Conservation (phyloP, 768 basidiomycete species). For the Serendipita vermifera region DNA sequence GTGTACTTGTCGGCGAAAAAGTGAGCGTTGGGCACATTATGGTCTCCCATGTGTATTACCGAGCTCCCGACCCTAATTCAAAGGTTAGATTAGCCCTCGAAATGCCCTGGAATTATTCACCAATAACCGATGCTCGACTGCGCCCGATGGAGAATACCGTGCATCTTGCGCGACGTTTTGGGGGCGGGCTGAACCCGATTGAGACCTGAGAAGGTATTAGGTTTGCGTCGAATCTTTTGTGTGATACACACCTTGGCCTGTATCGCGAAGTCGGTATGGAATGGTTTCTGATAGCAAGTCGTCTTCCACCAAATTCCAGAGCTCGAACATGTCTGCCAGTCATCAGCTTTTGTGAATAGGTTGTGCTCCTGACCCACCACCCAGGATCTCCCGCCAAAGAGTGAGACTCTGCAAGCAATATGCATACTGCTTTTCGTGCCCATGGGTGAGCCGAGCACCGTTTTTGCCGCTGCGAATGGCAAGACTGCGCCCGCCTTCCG, state of each 20-base stretch:
- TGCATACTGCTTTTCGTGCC: slow-evolving; percentile 72
- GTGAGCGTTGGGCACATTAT: slow-evolving; percentile 69
- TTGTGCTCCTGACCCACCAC: slow-evolving; percentile 36
- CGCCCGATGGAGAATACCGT: slow-evolving; percentile 69
- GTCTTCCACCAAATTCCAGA: slow-evolving; percentile 71
- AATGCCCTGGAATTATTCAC: too few relatives aligned
- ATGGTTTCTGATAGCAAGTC: slow-evolving; percentile 66
- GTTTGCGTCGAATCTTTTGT: not conserved
- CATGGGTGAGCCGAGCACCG: slow-evolving; percentile 70
- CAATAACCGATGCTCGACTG: slow-evolving; percentile 69
- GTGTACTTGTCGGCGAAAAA: slow-evolving; percentile 90
- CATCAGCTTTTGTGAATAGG: not conserved
- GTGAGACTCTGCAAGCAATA: slow-evolving; percentile 80
- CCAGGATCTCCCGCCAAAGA: slow-evolving; percentile 73
- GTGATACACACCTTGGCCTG: slow-evolving; percentile 50
- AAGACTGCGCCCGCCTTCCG: slow-evolving; percentile 53
- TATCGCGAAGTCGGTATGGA: slow-evolving; percentile 71
- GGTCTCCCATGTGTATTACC: slow-evolving; percentile 39
- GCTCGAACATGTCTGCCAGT: slow-evolving; percentile 65
- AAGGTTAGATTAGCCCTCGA: too few relatives aligned
- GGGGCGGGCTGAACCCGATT: slow-evolving; percentile 80
- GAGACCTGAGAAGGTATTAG: slow-evolving; percentile 24
- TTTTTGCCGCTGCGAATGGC: slow-evolving; percentile 71
- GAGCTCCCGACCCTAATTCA: too few relatives aligned
- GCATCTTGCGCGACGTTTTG: slow-evolving; percentile 86